Percentiles rank a stretch among this genome's conserved stretches.
Evolutionary conservation across 2,329 filamentous ascomycete species (phyloP).

Genomic region (Cladosporium colombiae): DNA sequence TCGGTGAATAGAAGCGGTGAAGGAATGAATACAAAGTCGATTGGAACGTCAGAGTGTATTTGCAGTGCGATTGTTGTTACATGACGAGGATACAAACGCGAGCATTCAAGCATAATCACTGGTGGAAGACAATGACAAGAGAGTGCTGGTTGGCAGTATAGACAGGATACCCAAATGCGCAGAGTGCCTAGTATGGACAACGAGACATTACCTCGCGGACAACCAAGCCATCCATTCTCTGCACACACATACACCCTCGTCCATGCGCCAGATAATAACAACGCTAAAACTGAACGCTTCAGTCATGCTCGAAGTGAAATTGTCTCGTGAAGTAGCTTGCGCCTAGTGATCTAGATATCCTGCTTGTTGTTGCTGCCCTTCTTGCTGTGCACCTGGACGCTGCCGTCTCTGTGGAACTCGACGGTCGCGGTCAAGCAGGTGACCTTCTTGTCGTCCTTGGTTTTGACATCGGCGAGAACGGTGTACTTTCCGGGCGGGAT

Average conservation of each 20-base stretch:
- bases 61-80: neutral
- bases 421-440: slow-evolving; percentile 83
- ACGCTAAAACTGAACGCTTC: slow-evolving; percentile 20
- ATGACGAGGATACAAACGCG: neutral
- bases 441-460: slow-evolving; percentile 72
- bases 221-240: slow-evolving; percentile 16
- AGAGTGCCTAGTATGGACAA: slow-evolving; percentile 15
- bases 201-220: slow-evolving; percentile 8
- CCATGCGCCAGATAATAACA: slow-evolving; percentile 19
- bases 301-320: slow-evolving; percentile 28
- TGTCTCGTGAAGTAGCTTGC: neutral
- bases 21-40: neutral
- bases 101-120: neutral
- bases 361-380: slow-evolving; percentile 4
- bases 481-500: slow-evolving; percentile 91
- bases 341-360: slow-evolving; percentile 8
- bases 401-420: slow-evolving; percentile 54
- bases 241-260: neutral
- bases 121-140: neutral
- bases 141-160: slow-evolving; percentile 20
- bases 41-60: neutral
- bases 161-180: slow-evolving; percentile 22
- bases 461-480: slow-evolving; percentile 83
- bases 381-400: slow-evolving; percentile 14
- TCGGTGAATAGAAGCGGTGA: slow-evolving; percentile 59